Evolutionary conservation across 306 rosid genomes (phyloP).

Genomic region (Medicago lupulina): DNA sequence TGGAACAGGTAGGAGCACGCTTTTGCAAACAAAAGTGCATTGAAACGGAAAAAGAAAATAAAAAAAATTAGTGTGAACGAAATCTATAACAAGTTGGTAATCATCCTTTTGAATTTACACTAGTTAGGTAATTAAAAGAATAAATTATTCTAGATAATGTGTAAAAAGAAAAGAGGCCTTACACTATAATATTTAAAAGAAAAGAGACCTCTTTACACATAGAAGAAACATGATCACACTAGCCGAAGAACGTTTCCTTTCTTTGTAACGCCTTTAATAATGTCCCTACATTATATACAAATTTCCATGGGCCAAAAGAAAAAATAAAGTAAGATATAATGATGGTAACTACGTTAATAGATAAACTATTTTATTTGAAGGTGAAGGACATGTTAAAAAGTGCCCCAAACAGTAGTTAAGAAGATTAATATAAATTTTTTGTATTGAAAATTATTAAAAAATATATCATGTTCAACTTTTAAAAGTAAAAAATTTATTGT

Average conservation of each 20-base stretch:
- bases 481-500: too few species aligned
- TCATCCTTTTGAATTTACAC: background rate
- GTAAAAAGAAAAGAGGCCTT: conserved; percentile 3
- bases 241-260: conserved; percentile 18
- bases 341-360: background rate
- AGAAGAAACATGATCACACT: conserved; percentile 15
- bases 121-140: background rate
- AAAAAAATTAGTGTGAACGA: background rate
- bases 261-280: conserved; percentile 6
- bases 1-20: background rate
- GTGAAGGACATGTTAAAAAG: too few species aligned
- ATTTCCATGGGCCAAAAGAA: conserved; percentile 8
- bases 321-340: background rate
- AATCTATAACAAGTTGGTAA: conserved; percentile 6
- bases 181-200: background rate
- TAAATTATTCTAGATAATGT: background rate
- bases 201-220: conserved; percentile 4
- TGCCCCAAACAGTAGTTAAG: too few species aligned
- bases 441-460: too few species aligned
- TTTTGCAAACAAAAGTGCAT: background rate
- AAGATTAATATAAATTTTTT: too few species aligned
- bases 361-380: background rate
- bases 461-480: too few species aligned
- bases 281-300: conserved; percentile 7
- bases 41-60: background rate